Evolutionary conservation across 2,329 filamentous ascomycete genomes (phyloP).

Genomic region (Aspergillus phoenicis): DNA sequence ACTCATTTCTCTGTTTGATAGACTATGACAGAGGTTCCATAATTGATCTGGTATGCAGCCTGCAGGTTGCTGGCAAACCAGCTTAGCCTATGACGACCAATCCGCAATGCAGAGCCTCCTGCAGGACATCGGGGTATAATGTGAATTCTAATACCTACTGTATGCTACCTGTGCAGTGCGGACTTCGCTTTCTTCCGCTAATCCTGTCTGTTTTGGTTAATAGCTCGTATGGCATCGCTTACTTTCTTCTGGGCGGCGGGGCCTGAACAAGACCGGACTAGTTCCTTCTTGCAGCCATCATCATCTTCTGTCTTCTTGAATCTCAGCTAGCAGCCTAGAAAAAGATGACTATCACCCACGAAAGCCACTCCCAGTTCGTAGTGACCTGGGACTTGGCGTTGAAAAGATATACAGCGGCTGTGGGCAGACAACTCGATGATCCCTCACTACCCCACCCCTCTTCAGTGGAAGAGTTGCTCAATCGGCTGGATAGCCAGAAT

Average conservation of each 20-base stretch:
- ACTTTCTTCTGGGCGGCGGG: not conserved
- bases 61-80: not conserved
- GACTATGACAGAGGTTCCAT: not conserved
- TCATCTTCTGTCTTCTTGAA: not conserved
- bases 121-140: too few species aligned
- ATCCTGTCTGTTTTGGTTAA: not conserved
- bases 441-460: not conserved
- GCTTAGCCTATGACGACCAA: too few species aligned
- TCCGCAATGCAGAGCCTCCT: too few species aligned
- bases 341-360: not conserved
- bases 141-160: too few species aligned
- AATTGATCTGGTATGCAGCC: not conserved
- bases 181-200: not conserved
- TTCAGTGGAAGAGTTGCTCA: not conserved
- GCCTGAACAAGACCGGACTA: not conserved
- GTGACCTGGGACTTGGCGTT: not conserved
- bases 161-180: too few species aligned
- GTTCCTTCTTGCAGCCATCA: not conserved
- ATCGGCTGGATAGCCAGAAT: not conserved
- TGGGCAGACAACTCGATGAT: not conserved
- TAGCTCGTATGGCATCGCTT: not conserved
- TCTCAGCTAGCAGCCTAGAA: too few species aligned
- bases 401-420: not conserved
- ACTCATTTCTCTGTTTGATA: not conserved
- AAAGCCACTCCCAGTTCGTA: not conserved